Evolutionary conservation across 805 yeast genomes (phyloP).

Genomic region (Ogataea nonfermentans): DNA sequence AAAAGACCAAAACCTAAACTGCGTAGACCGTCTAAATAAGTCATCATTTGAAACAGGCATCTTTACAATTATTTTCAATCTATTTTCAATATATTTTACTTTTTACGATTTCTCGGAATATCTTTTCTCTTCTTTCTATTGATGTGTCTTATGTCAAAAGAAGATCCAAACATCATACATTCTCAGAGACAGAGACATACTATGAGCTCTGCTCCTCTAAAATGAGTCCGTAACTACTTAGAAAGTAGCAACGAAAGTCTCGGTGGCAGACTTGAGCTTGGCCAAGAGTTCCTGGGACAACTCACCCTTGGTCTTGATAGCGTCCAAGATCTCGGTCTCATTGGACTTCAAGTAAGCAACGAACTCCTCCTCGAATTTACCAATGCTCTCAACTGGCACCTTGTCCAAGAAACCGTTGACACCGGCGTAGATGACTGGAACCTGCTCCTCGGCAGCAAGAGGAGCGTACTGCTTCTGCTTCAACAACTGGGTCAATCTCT

Average conservation of each 20-base stretch:
- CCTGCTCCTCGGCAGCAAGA: constrained; percentile 98
- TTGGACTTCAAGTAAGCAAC: constrained; percentile 87
- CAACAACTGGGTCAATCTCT: constrained; percentile 98
- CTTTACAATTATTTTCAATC: neutral
- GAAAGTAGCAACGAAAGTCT: constrained; percentile 90
- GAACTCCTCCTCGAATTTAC: constrained; percentile 90
- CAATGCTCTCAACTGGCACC: constrained; percentile 80
- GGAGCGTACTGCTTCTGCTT: constrained; percentile 98
- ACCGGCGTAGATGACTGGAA: constrained; percentile 98
- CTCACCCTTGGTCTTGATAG: constrained; percentile 87
- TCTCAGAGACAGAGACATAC: constrained; percentile 11
- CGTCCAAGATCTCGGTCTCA: constrained; percentile 77
- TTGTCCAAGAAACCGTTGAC: constrained; percentile 98
- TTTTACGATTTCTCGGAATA: constrained; percentile 16
- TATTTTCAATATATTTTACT: constrained; percentile 6
- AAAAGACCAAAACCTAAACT: constrained; percentile 84
- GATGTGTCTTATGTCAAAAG: constrained; percentile 22
- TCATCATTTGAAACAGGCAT: constrained; percentile 69
- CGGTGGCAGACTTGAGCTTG: constrained; percentile 86
- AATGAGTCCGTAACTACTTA: constrained; percentile 34
- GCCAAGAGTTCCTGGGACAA: constrained; percentile 84
- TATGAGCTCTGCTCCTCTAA: constrained; percentile 17
- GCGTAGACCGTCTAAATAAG: constrained; percentile 81
- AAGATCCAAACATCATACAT: constrained; percentile 23
- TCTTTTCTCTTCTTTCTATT: constrained; percentile 21